phyloP scores from a whole-genome alignment of 306 rosid species.

The Cicer pinnatifidum region DNA sequence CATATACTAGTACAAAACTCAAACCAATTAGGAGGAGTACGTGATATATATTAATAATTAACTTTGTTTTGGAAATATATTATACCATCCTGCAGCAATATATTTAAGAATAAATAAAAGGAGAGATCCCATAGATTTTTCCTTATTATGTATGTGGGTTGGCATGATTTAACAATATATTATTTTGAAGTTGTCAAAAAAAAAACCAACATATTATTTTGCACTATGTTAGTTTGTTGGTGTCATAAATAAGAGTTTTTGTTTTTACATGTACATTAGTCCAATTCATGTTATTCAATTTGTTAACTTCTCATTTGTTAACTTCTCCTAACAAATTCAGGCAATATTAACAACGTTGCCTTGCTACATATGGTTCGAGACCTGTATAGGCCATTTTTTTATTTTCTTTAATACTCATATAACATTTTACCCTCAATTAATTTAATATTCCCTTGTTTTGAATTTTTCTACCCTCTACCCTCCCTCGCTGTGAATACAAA shows the following conservation, averaged over 20 bases:
- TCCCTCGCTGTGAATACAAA: too few relatives aligned
- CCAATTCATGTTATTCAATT: too few relatives aligned
- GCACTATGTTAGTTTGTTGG: too few relatives aligned
- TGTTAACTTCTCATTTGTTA: neutral
- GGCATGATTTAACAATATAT: neutral
- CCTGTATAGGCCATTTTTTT: constrained; percentile 49
- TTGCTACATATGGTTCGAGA: constrained; percentile 23
- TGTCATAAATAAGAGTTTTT: too few relatives aligned
- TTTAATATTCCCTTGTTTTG: too few relatives aligned
- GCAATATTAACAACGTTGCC: too few relatives aligned
- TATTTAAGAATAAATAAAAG: neutral
- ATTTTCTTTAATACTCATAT: too few relatives aligned
- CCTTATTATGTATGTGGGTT: neutral
- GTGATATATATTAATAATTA: neutral
- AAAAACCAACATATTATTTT: too few relatives aligned
- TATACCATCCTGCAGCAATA: neutral
- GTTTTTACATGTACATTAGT: too few relatives aligned
- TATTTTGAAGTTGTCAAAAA: too few relatives aligned
- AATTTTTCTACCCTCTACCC: too few relatives aligned
- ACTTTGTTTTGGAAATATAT: neutral
- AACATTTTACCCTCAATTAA: too few relatives aligned
- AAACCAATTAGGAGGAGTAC: neutral
- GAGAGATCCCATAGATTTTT: constrained; percentile 1
- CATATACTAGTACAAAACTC: neutral
- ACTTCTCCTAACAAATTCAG: neutral